Base-by-base conservation (phyloP, 1,139 yeast species). In the Candida sp. region DNA sequence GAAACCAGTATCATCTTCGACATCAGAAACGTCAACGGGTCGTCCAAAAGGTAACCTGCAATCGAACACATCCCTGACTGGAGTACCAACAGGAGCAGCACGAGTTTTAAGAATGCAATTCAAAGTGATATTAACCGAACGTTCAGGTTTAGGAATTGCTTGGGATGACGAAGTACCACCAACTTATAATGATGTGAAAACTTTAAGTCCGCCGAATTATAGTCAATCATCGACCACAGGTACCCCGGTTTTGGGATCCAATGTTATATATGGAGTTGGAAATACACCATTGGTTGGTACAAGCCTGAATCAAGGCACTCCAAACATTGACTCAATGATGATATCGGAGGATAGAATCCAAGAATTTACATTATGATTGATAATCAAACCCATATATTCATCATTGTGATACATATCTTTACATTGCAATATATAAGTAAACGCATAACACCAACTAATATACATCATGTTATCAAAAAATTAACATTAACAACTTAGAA, bases 151-250 rank as follows among this genome's bases (percentile, higher is more conserved):
- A 39, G 99, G 99, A 4, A 88, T 93, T 32, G 87, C 98, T 0
- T 93, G 99, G 99, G 98, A 93, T 64, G 98, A 91, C 59, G 99
- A 93, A 63, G 98, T 93, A 19, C 99, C 99, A 1, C 99, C 99
- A 1, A 87, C 89, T 21, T 93, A 95, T 57, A 89, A 81, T 42
- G 93, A 89, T 55, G 91, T 91, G 19, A 72, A 82, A 29, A 81
- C 95, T 0, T 70, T 87, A 38, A 81, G 95, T 38, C 98, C 99
- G 0, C 99, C 99, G 2, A 82, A 82, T 5, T 88, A 88, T 60
- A 74, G 64, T 35, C 70, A 62, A 43, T 15, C 19, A 15, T 40
- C 51, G 46, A 38, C 53, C 32, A 58, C 66, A n/a, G 56, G 55
- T 40, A 49, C 55, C 37, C 48, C 58, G 29, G 42, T 49, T 19